These are phyloP conservation scores for Xylaria sp. DNA, from an alignment of 2,329 filamentous ascomycete genomes.

Conservation along the genomic window DNA sequence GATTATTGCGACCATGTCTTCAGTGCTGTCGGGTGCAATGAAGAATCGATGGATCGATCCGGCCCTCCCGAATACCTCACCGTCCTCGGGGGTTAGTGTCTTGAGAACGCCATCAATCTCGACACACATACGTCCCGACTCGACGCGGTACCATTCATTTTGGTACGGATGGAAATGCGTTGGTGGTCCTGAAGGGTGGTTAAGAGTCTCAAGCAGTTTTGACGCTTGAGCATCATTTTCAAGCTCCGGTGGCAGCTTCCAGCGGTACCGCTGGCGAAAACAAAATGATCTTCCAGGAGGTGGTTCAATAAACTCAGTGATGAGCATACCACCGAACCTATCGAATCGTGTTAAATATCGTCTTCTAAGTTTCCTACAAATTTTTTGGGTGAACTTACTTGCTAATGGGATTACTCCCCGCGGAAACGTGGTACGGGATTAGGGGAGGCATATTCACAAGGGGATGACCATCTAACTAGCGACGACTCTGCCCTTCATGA, in stretches of 20 bases:
- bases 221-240: slow-evolving; percentile 8
- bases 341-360: background rate
- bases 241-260: slow-evolving; percentile 24
- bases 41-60: slow-evolving; percentile 45
- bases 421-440: slow-evolving; percentile 20
- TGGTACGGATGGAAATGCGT: slow-evolving; percentile 51
- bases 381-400: slow-evolving; percentile 2
- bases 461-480: background rate
- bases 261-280: slow-evolving; percentile 46
- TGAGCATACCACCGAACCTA: slow-evolving; percentile 43
- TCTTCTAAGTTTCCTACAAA: background rate
- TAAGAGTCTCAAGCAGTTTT: slow-evolving; percentile 2
- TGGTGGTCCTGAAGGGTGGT: slow-evolving; percentile 41
- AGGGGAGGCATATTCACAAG: slow-evolving; percentile 16
- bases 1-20: slow-evolving; percentile 41
- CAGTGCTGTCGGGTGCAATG: slow-evolving; percentile 38
- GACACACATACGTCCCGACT: slow-evolving; percentile 46
- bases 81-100: slow-evolving; percentile 45
- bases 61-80: slow-evolving; percentile 46
- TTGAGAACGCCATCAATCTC: slow-evolving; percentile 46
- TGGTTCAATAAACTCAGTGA: slow-evolving; percentile 46
- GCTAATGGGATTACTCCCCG: slow-evolving; percentile 18
- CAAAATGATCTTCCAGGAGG: slow-evolving; percentile 45
- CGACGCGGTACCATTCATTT: slow-evolving; percentile 48
- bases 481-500: background rate